Conservation (phyloP, 148 eudicot species). For the Pharnaceum exiguum region DNA sequence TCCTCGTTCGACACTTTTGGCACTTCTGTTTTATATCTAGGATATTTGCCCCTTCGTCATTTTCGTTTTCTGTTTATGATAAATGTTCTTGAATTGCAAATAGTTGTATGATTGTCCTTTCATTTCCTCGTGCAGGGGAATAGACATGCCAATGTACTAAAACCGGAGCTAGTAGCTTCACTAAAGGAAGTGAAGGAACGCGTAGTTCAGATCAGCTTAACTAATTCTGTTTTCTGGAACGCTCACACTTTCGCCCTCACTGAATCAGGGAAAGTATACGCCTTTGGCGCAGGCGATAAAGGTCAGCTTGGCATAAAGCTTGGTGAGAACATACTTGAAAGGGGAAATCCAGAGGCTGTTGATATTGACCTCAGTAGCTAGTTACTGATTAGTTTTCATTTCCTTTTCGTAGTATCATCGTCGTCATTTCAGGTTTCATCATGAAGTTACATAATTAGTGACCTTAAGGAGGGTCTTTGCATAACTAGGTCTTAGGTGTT, state of each 20-base stretch:
- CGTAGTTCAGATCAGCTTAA: slow-evolving; percentile 79
- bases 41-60: too few species aligned
- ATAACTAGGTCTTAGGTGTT: slow-evolving; percentile 17
- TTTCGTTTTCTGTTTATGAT: background rate
- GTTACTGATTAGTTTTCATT: background rate
- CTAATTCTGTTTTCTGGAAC: slow-evolving; percentile 65
- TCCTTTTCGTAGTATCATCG: background rate
- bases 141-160: slow-evolving; percentile 57
- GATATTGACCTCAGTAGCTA: slow-evolving; percentile 55
- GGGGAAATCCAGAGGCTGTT: slow-evolving; percentile 55
- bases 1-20: background rate
- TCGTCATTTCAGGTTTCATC: slow-evolving; percentile 12
- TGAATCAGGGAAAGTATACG: slow-evolving; percentile 72
- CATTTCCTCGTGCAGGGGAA: slow-evolving; percentile 38
- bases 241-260: slow-evolving; percentile 90
- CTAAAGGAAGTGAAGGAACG: slow-evolving; percentile 58
- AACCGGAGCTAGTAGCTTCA: slow-evolving; percentile 63
- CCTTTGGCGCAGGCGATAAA: slow-evolving; percentile 83
- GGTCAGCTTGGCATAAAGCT: slow-evolving; percentile 88
- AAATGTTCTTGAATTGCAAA: too few species aligned
- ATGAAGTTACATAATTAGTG: slow-evolving; percentile 29
- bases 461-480: slow-evolving; percentile 4
- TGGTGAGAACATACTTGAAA: slow-evolving; percentile 47
- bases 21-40: background rate
- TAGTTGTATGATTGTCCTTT: too few species aligned